A percentile compares a stretch with the other conserved stretches of the same genome.
Conservation (phyloP, 805 yeast genomes). For the Komagataella phaffii region DNA sequence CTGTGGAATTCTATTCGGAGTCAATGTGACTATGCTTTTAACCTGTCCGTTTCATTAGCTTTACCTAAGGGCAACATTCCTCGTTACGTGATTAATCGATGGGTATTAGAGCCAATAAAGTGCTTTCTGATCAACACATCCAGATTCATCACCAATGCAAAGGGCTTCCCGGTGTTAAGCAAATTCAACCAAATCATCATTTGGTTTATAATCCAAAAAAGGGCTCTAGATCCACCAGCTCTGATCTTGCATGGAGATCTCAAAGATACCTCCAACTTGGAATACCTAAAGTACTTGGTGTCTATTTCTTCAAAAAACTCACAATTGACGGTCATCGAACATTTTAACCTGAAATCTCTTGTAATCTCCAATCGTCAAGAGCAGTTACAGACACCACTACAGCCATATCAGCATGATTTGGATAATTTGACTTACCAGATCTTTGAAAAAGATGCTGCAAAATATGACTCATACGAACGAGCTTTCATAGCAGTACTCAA, state of each 20-base stretch:
- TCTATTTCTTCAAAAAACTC: slow-evolving; percentile 15
- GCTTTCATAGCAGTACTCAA: slow-evolving; percentile 48
- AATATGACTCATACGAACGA: slow-evolving; percentile 53
- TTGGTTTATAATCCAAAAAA: slow-evolving; percentile 27
- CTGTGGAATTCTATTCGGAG: slow-evolving; percentile 57
- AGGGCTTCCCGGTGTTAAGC: slow-evolving; percentile 51
- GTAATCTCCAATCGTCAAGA: slow-evolving; percentile 7
- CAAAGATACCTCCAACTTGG: slow-evolving; percentile 1
- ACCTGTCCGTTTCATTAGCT: slow-evolving; percentile 61
- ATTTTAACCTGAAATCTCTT: slow-evolving; percentile 4
- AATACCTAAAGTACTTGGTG: slow-evolving; percentile 10
- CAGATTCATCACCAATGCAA: slow-evolving; percentile 43
- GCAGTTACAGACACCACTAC: slow-evolving; percentile 39
- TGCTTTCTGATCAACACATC: slow-evolving; percentile 42
- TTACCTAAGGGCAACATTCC: slow-evolving; percentile 52
- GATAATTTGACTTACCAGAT: slow-evolving; percentile 46
- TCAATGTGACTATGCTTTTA: slow-evolving; percentile 36
- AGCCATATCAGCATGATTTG: slow-evolving; percentile 52
- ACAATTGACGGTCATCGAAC: slow-evolving; percentile 8
- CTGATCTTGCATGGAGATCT: slow-evolving; percentile 38
- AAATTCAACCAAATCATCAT: slow-evolving; percentile 40
- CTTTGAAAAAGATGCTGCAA: slow-evolving; percentile 59
- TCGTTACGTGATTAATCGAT: slow-evolving; percentile 34
- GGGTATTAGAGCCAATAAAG: slow-evolving; percentile 59
- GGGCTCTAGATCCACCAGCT: slow-evolving; percentile 24